These are phyloP conservation scores for Amanita muscaria DNA, from an alignment of 768 basidiomycete species.

Conservation along the genomic window DNA sequence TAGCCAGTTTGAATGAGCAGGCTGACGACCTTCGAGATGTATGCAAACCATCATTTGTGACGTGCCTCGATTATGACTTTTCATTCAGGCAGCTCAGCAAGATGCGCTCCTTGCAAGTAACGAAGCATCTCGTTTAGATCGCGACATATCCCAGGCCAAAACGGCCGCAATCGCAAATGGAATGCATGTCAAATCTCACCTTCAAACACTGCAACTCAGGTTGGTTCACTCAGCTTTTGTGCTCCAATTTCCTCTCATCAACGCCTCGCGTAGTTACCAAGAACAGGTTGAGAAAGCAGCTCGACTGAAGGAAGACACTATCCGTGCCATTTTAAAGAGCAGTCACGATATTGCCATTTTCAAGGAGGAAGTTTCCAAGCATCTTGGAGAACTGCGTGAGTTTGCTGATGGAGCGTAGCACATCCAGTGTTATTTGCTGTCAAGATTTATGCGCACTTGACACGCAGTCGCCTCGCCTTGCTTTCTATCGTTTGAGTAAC, in stretches of 20 bases:
- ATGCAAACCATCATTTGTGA: constrained; percentile 15
- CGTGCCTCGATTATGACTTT: not conserved
- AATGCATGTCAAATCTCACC: constrained; percentile 71
- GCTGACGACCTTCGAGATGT: constrained; percentile 81
- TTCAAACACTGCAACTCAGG: constrained; percentile 74
- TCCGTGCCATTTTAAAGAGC: constrained; percentile 75
- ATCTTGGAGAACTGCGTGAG: constrained; percentile 57
- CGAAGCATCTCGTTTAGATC: constrained; percentile 60
- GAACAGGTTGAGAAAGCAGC: constrained; percentile 73
- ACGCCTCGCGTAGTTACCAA: constrained; percentile 43
- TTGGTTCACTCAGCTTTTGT: constrained; percentile 24
- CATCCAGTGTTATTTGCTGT: no score
- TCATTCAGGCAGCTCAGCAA: constrained; percentile 65
- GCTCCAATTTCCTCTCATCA: constrained; percentile 6
- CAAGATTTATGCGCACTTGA: no score
- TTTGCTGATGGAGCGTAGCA: constrained; percentile 38
- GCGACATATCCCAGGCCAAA: constrained; percentile 64
- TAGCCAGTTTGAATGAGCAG: constrained; percentile 57
- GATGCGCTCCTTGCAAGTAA: constrained; percentile 59
- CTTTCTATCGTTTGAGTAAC: no score
- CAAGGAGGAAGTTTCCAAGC: constrained; percentile 69
- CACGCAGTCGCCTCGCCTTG: no score
- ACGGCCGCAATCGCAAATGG: constrained; percentile 72
- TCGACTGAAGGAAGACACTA: constrained; percentile 69
- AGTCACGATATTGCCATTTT: constrained; percentile 77